These are phyloP conservation scores for Fraxinus floribunda DNA, from an alignment of 305 asterid genomes.

Conservation along the genomic window DNA sequence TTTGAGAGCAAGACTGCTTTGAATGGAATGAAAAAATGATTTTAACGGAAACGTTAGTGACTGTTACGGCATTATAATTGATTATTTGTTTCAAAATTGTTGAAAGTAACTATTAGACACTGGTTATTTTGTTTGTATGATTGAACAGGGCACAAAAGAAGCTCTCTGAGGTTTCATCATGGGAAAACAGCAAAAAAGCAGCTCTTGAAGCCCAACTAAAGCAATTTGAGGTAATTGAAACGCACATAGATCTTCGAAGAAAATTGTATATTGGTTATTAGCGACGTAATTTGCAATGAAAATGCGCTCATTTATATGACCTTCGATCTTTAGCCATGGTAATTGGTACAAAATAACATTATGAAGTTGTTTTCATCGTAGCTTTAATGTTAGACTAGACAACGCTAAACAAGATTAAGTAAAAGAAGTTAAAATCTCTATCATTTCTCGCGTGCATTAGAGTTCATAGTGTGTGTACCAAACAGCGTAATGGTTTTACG, in stretches of 20 bases:
- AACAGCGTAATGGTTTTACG: background rate
- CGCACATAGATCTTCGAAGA: background rate
- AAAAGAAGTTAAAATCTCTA: background rate
- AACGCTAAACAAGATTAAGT: background rate
- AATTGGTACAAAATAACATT: background rate
- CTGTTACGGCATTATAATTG: background rate
- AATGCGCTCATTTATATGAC: background rate
- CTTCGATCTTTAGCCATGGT: background rate
- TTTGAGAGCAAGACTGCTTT: background rate
- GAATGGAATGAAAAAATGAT: background rate
- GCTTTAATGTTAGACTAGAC: background rate
- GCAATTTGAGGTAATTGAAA: constrained; percentile 60
- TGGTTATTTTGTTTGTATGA: background rate
- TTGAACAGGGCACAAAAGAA: constrained; percentile 74
- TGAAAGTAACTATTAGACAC: background rate
- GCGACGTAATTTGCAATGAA: background rate
- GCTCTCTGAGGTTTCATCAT: constrained; percentile 60
- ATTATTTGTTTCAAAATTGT: background rate
- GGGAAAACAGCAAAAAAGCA: constrained; percentile 88
- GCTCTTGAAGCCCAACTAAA: constrained; percentile 61
- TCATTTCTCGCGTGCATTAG: background rate
- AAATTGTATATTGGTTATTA: background rate
- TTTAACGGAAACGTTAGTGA: background rate
- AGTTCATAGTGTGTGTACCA: background rate
- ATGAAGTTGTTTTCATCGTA: background rate